phyloP scores from a whole-genome alignment of 352 stramenopile genomes.

The Peronospora belbahrii region DNA sequence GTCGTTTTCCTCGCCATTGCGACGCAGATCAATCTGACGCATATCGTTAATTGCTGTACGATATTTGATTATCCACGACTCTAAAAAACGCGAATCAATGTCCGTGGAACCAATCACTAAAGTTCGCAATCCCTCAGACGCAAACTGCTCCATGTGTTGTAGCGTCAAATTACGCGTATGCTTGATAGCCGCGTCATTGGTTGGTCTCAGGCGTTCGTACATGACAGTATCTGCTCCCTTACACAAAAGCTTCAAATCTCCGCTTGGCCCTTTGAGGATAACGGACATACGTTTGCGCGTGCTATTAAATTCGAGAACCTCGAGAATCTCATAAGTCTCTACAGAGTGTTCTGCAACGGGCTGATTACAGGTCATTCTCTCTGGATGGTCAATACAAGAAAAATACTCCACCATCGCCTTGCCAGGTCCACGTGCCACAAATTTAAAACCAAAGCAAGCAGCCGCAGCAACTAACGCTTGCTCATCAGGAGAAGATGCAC shows the following conservation, averaged over 20 bases:
- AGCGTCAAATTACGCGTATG: conserved; percentile 59
- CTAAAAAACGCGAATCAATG: conserved; percentile 53
- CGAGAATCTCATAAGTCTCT: conserved; percentile 78
- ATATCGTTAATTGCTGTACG: conserved; percentile 79
- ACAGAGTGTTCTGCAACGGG: conserved; percentile 26
- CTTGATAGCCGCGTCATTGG: conserved; percentile 36
- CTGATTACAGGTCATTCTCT: conserved; percentile 24
- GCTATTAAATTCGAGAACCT: conserved; percentile 92
- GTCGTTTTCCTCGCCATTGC: conserved; percentile 61
- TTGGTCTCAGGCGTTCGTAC: conserved; percentile 65
- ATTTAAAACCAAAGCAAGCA: conserved; percentile 79
- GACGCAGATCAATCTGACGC: conserved; percentile 75
- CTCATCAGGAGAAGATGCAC: conserved; percentile 88
- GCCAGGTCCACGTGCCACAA: conserved; percentile 55
- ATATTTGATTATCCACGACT: conserved; percentile 59
- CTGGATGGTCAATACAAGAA: conserved; percentile 39
- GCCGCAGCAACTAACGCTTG: conserved; percentile 82
- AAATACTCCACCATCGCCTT: conserved; percentile 75
- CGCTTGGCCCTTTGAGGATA: conserved; percentile 54
- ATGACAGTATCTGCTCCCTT: conserved; percentile 88
- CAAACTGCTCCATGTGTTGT: conserved; percentile 85
- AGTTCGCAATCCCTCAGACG: conserved; percentile 84
- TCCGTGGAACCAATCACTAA: conserved; percentile 72
- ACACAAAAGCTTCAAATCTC: conserved; percentile 67
- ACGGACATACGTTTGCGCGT: conserved; percentile 95